These are phyloP conservation scores for Fusarium paranaense DNA, from an alignment of 2,329 filamentous ascomycete species.

Conservation along the genomic window DNA sequence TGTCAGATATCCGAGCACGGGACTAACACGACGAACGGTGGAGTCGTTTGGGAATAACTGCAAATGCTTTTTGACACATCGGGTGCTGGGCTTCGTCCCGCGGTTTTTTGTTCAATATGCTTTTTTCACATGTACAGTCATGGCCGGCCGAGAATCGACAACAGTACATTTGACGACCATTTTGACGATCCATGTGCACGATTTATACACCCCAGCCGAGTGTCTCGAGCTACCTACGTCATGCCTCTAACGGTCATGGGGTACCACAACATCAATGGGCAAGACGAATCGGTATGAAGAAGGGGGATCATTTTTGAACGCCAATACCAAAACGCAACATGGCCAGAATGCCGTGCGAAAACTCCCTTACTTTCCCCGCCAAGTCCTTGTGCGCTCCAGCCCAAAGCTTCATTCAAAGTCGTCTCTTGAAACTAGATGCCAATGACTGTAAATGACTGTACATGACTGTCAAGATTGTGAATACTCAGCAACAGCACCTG, in stretches of 20 bases:
- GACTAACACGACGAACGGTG: neutral
- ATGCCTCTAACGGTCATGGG: neutral
- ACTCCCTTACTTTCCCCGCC: neutral
- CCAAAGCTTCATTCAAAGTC: neutral
- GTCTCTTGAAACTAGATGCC: neutral
- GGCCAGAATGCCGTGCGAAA: neutral
- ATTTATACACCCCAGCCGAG: neutral
- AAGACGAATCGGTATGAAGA: neutral
- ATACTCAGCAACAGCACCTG: neutral
- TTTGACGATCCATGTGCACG: conserved; percentile 7
- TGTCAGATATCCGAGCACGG: neutral
- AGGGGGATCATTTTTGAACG: conserved; percentile 17
- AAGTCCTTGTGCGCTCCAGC: neutral
- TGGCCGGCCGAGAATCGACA: neutral
- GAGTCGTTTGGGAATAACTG: neutral
- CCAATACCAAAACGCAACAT: conserved; percentile 6
- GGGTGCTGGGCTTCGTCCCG: neutral
- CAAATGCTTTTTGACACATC: neutral
- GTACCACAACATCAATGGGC: neutral
- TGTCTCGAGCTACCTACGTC: neutral
- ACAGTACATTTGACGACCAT: neutral
- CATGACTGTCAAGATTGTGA: neutral
- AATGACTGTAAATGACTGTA: neutral
- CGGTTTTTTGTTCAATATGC: neutral
- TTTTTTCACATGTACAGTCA: neutral